Percentiles rank a stretch among this genome's conserved stretches.
Evolutionary conservation across 441 rosid genomes (phyloP).

Genomic region (Adansonia madagascariensis): DNA sequence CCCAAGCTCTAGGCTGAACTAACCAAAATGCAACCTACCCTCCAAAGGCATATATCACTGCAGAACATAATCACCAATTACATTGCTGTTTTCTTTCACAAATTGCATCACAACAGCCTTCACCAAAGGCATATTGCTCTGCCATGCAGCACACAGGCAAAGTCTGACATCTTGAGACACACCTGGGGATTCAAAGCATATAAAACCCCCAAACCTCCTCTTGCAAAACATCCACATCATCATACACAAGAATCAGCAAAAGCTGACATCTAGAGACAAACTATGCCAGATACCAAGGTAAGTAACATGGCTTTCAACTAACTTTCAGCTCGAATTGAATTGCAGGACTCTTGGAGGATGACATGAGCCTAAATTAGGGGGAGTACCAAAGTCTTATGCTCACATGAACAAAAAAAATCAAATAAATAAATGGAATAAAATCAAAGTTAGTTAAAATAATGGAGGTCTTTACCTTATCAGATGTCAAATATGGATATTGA

Average conservation of each 20-base stretch:
- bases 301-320: neutral
- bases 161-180: conserved; percentile 18
- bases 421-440: neutral
- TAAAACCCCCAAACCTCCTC: neutral
- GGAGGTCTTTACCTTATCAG: neutral
- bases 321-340: conserved; percentile 2
- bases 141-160: conserved; percentile 7
- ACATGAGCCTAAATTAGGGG: neutral
- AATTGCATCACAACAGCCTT: conserved; percentile 14
- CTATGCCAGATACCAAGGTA: conserved; percentile 8
- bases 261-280: conserved; percentile 19
- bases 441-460: neutral
- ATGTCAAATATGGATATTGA: neutral
- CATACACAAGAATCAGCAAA: conserved; percentile 9
- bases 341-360: conserved; percentile 4
- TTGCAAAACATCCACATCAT: neutral
- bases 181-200: neutral
- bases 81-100: conserved; percentile 2
- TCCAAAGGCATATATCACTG: conserved; percentile 16
- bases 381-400: neutral
- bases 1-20: conserved; percentile 11
- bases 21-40: conserved; percentile 17
- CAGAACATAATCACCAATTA: neutral
- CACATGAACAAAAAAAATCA: neutral
- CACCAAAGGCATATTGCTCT: neutral